Evolutionary conservation across 306 rosid genomes (phyloP).

Genomic region (Dryas octopetala): DNA sequence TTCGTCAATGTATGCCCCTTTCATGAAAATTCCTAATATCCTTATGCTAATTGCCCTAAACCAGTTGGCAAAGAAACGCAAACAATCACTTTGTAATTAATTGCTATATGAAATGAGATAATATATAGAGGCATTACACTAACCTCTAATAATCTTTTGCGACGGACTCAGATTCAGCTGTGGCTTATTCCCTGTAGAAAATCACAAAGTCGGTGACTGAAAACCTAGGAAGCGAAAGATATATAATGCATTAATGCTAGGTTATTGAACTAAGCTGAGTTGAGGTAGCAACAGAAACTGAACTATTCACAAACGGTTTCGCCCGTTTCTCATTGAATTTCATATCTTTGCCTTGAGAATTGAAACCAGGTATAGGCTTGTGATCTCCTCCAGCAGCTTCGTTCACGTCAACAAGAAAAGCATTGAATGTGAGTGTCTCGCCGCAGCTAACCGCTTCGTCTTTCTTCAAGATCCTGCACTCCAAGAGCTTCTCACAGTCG

Average conservation of each 20-base stretch:
- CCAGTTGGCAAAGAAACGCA: not conserved
- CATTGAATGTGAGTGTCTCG: conserved; percentile 47
- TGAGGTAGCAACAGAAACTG: not conserved
- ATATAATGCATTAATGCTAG: not conserved
- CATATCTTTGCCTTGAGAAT: conserved; percentile 28
- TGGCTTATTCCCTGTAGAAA: conserved; percentile 18
- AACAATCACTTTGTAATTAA: not conserved
- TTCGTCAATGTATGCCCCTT: too few species aligned
- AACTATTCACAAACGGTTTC: conserved; percentile 8
- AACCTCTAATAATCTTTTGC: conserved; percentile 73
- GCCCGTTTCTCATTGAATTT: conserved; percentile 14
- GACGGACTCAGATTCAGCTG: conserved; percentile 65
- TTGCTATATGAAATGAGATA: not conserved
- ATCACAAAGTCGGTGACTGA: not conserved
- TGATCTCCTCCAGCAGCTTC: conserved; percentile 35
- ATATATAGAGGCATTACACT: not conserved
- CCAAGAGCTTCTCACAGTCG: conserved; percentile 64
- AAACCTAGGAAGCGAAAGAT: not conserved
- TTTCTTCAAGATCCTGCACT: conserved; percentile 61
- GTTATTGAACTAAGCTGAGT: not conserved
- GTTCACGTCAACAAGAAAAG: conserved; percentile 56
- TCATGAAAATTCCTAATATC: too few species aligned
- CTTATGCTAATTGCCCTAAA: not conserved
- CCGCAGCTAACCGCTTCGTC: conserved; percentile 58
- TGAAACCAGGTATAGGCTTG: conserved; percentile 33